Evolutionary conservation across 306 rosid species (phyloP).

Genomic region (Mimosa bimucronata): DNA sequence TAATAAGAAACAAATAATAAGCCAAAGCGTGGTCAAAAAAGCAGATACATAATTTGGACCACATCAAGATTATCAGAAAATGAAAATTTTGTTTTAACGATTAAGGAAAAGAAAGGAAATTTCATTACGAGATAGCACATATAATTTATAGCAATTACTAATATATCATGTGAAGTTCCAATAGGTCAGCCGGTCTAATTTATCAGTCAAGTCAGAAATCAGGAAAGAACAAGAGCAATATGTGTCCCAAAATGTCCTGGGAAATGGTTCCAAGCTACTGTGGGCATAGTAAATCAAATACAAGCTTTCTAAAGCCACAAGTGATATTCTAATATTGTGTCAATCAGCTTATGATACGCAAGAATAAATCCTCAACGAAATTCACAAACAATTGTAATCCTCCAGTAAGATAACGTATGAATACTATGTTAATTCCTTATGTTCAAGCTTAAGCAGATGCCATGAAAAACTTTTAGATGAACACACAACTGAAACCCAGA

Average conservation of each 20-base stretch:
- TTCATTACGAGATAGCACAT: constrained; percentile 4
- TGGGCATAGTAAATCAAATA: constrained; percentile 1
- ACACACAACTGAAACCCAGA: not conserved
- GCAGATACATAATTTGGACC: constrained; percentile 21
- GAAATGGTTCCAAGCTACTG: not conserved
- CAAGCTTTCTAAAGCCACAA: not conserved
- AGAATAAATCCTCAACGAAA: not conserved
- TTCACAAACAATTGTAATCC: not conserved
- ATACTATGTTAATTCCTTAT: not conserved
- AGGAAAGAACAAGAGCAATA: not conserved
- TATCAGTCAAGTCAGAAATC: constrained; percentile 11
- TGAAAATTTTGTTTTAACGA: not conserved
- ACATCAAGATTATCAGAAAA: not conserved
- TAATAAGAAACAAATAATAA: constrained; percentile 30
- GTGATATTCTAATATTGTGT: not conserved
- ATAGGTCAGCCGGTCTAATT: constrained; percentile 1
- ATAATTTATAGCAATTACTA: not conserved
- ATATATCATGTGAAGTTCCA: constrained; percentile 27
- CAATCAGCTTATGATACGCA: constrained; percentile 1
- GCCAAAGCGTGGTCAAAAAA: not conserved
- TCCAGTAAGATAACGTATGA: not conserved
- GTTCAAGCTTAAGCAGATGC: not conserved
- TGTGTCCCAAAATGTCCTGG: constrained; percentile 17
- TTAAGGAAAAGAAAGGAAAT: not conserved
- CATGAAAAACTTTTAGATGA: not conserved